A percentile compares a stretch with the other conserved stretches of the same genome.
Conservation (phyloP, 495 filamentous ascomycete genomes). For the Hypoxylon fuscum region DNA sequence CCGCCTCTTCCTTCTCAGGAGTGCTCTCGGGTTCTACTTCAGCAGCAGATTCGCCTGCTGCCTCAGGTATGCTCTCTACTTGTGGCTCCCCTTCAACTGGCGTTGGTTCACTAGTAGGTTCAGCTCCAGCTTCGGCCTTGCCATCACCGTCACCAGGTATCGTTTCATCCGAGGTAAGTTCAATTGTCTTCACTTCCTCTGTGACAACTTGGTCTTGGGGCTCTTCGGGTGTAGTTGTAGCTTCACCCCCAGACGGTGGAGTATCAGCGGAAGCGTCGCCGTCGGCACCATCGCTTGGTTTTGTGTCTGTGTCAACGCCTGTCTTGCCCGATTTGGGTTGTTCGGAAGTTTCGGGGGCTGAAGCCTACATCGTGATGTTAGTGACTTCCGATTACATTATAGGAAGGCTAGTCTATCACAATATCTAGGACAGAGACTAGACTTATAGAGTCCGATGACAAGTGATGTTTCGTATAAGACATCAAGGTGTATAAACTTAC, state of each 20-base stretch:
- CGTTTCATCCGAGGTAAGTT: not conserved
- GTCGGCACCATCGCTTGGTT: conserved; percentile 1
- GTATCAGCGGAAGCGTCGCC: conserved; percentile 11
- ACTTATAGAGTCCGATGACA: too few relatives aligned
- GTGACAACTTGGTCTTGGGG: not conserved
- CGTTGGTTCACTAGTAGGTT: conserved; percentile 2
- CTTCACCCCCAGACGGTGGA: conserved; percentile 6
- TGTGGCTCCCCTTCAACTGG: not conserved
- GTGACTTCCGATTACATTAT: not conserved
- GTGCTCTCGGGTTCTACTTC: conserved; percentile 4
- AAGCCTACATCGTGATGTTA: conserved; percentile 5
- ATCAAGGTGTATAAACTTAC: conserved; percentile 8
- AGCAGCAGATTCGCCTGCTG: not conserved
- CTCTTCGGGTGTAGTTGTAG: conserved; percentile 2
- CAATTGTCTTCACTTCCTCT: conserved; percentile 6
- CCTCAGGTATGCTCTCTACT: conserved; percentile 4
- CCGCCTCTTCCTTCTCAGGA: not conserved
- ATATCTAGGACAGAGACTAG: not conserved
- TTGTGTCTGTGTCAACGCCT: conserved; percentile 5
- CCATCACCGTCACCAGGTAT: not conserved
- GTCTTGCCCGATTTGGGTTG: conserved; percentile 13
- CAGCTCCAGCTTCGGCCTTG: not conserved
- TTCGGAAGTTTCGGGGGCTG: not conserved
- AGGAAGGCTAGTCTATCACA: not conserved
- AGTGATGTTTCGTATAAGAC: not conserved